Conservation (phyloP, 2,329 filamentous ascomycete species). For the Hypoxylon sp. region DNA sequence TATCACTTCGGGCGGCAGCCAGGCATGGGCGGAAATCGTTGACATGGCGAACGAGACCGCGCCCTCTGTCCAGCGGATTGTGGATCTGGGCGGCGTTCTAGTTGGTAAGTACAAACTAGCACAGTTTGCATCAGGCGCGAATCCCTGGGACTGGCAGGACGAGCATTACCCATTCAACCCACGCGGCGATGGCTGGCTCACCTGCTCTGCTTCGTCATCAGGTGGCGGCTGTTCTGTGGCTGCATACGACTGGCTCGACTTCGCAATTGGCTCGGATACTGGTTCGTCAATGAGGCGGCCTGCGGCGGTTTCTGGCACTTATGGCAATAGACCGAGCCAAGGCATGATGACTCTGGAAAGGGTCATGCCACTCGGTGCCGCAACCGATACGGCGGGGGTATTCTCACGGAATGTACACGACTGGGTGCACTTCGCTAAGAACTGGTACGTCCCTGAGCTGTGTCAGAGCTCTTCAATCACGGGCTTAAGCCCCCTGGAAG, state of each 20-base stretch:
- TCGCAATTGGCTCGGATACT: slow-evolving; percentile 55
- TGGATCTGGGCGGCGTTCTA: slow-evolving; percentile 53
- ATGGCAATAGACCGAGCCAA: slow-evolving; percentile 50
- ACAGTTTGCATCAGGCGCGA: slow-evolving; percentile 53
- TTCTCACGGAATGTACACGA: slow-evolving; percentile 45
- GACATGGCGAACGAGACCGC: slow-evolving; percentile 49
- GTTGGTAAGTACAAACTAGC: slow-evolving; percentile 55
- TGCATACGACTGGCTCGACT: slow-evolving; percentile 58
- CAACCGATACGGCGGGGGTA: slow-evolving; percentile 50
- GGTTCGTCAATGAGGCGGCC: slow-evolving; percentile 49
- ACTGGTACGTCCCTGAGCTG: slow-evolving; percentile 55
- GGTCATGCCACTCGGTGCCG: slow-evolving; percentile 46
- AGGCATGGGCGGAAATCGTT: slow-evolving; percentile 49
- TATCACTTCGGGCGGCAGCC: slow-evolving; percentile 52
- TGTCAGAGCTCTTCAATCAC: slow-evolving; percentile 54
- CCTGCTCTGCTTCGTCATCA: slow-evolving; percentile 51
- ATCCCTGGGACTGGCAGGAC: slow-evolving; percentile 41
- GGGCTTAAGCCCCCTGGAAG: slow-evolving; percentile 54
- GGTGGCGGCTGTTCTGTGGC: slow-evolving; percentile 54
- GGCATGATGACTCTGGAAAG: slow-evolving; percentile 45
- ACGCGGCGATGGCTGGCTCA: slow-evolving; percentile 54
- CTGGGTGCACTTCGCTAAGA: slow-evolving; percentile 55
- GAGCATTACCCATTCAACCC: slow-evolving; percentile 54
- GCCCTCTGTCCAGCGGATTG: slow-evolving; percentile 51
- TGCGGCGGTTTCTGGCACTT: slow-evolving; percentile 48